Percentiles rank a stretch among this genome's conserved stretches.
These are phyloP conservation scores for Talaromyces rugulosus DNA, from an alignment of 2,329 filamentous ascomycete species.

Conservation along the genomic window DNA sequence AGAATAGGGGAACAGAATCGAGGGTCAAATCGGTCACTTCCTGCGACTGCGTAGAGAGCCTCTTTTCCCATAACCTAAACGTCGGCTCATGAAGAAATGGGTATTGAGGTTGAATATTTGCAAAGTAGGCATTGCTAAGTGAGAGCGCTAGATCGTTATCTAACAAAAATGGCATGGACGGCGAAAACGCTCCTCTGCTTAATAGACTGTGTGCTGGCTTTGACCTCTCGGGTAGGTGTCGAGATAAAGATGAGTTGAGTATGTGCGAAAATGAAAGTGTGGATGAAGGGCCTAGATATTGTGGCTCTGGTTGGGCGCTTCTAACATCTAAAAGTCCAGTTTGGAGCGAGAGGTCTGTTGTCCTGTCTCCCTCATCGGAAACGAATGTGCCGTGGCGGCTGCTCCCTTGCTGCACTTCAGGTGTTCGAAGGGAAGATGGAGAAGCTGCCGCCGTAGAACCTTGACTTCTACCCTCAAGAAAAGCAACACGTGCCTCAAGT, in stretches of 20 bases:
- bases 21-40: neutral
- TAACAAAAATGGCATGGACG: conserved; percentile 14
- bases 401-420: neutral
- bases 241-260: conserved; percentile 13
- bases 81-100: conserved; percentile 36
- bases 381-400: neutral
- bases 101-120: conserved; percentile 36
- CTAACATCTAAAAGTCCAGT: conserved; percentile 19
- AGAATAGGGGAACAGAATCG: conserved; percentile 15
- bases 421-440: neutral
- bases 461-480: conserved; percentile 16
- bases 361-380: neutral
- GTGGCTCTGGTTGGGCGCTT: conserved; percentile 18
- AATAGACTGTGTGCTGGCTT: neutral
- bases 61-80: conserved; percentile 20
- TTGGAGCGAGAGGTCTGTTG: neutral
- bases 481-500: conserved; percentile 23
- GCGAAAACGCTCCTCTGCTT: neutral
- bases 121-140: conserved; percentile 28
- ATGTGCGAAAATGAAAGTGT: conserved; percentile 24
- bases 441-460: neutral
- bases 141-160: conserved; percentile 11
- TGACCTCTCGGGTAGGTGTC: neutral
- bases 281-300: conserved; percentile 26
- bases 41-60: neutral